phyloP scores from a whole-genome alignment of 768 basidiomycete genomes.

The Hericium alpestre region DNA sequence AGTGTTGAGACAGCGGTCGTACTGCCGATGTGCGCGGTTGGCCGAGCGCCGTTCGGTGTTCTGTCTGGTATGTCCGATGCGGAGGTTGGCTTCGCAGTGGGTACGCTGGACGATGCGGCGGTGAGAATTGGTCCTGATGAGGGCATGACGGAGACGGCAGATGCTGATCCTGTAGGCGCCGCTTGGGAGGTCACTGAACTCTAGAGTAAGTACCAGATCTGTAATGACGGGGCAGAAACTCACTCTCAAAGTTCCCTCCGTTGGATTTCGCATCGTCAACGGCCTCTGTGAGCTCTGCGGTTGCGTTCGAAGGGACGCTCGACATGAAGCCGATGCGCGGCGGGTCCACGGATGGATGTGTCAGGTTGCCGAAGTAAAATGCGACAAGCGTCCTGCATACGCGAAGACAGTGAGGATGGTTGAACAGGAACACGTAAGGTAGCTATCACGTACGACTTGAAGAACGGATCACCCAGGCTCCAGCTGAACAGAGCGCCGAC shows the following conservation, averaged over 20 bases:
- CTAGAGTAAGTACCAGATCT: neutral
- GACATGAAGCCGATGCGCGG: conserved; percentile 65
- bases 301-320: conserved; percentile 51
- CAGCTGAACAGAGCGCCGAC: conserved; percentile 39
- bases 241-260: conserved; percentile 20
- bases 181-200: conserved; percentile 5
- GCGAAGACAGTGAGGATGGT: neutral
- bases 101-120: neutral
- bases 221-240: conserved; percentile 8
- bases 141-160: neutral
- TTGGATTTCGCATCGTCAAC: conserved; percentile 18
- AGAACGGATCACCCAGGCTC: conserved; percentile 67
- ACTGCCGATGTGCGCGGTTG: neutral
- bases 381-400: conserved; percentile 45
- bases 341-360: conserved; percentile 54
- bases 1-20: neutral
- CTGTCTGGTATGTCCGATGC: neutral
- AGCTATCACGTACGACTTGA: conserved; percentile 48
- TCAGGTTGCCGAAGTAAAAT: conserved; percentile 65
- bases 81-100: no score
- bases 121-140: neutral
- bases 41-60: neutral
- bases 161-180: neutral
- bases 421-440: neutral
- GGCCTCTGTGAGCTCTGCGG: conserved; percentile 23